Evolutionary conservation across 805 yeast genomes (phyloP), one percentile per base, ranked within the genome.

Genomic region (Wickerhamomyces ciferrii): DNA sequence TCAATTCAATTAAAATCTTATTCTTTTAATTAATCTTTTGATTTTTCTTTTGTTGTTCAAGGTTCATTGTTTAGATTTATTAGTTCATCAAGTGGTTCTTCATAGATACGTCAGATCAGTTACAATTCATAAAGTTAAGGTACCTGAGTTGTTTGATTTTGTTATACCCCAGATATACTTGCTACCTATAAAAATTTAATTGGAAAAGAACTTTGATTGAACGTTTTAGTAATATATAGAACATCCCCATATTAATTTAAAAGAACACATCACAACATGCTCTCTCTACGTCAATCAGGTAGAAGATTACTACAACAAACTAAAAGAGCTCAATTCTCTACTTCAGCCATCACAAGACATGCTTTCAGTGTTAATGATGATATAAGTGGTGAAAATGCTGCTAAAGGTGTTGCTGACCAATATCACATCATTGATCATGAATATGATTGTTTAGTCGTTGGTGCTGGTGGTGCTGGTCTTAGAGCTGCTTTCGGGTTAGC

Each of bases 391-490:
- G 74, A 74, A 53, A 65, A 64, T 47, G 85, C 86, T 27, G 70
- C 84, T 20, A 65, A 69, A 42, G 72, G 76, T 49, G 72, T 79
- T 58, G 72, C 78, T 43, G 74, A 81, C 54, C 87, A 90, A 63
- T 92, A 94, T 70, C 94, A 89, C 63, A 84, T 92, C 53, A 84
- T 92, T 56, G 98, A 92, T 71, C 99, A 92, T 69, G 98, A 94
- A 69, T 92, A 94, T 71, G 99, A 92, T 74, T 90, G 97, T 76
- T 82, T 92, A 43, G 98, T 92, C 49, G 90, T 92, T 46, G 99
- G 99, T 63, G 99, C 99, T 48, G 99, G 99, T 63, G 99, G 99
- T 68, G 99, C 99, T 43, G 99, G 99, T 65, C 75, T 92, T 51
- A 84, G 99, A 73, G 99, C 99, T 38, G 98, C 99, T 35, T 94